Evolutionary conservation across 1,284 basidiomycete genomes (phyloP).

Genomic region (Marasmius fiardii): DNA sequence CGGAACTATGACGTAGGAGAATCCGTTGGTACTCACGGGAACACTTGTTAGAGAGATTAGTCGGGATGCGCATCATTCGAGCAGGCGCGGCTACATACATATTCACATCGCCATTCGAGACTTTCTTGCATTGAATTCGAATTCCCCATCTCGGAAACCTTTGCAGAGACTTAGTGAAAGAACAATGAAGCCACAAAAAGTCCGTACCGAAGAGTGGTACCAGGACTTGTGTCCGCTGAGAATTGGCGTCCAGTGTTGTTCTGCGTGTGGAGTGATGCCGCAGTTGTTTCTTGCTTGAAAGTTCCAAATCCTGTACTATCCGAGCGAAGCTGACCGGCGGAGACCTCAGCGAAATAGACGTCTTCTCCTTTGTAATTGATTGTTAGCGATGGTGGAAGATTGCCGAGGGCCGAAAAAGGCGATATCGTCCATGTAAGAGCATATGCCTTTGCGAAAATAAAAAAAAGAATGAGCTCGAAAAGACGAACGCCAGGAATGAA

Average conservation of each 20-base stretch:
- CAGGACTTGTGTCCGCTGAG: not conserved
- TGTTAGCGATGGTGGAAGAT: slow-evolving; percentile 28
- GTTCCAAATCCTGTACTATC: slow-evolving; percentile 34
- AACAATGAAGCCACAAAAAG: not conserved
- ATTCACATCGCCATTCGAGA: slow-evolving; percentile 26
- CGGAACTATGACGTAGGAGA: slow-evolving; percentile 36
- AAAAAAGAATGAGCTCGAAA: not conserved
- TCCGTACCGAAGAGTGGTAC: slow-evolving; percentile 23
- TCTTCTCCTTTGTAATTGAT: slow-evolving; percentile 26
- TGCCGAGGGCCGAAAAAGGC: slow-evolving; percentile 29
- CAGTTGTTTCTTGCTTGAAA: slow-evolving; percentile 26
- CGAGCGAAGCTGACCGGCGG: slow-evolving; percentile 28
- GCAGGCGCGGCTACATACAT: slow-evolving; percentile 21
- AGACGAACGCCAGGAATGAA: not conserved
- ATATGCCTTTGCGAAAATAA: slow-evolving; percentile 17
- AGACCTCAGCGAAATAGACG: slow-evolving; percentile 36
- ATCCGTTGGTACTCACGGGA: slow-evolving; percentile 17
- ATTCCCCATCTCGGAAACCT: slow-evolving; percentile 41
- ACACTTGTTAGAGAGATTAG: slow-evolving; percentile 16
- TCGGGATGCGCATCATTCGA: not conserved
- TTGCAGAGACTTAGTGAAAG: not conserved
- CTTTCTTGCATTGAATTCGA: slow-evolving; percentile 32
- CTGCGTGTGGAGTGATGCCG: slow-evolving; percentile 14
- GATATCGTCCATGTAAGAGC: slow-evolving; percentile 33
- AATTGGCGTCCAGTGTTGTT: not conserved